Percentiles rank a stretch among this genome's conserved stretches.
Evolutionary conservation across 306 rosid genomes (phyloP).

Genomic region (Vigna unguiculata): DNA sequence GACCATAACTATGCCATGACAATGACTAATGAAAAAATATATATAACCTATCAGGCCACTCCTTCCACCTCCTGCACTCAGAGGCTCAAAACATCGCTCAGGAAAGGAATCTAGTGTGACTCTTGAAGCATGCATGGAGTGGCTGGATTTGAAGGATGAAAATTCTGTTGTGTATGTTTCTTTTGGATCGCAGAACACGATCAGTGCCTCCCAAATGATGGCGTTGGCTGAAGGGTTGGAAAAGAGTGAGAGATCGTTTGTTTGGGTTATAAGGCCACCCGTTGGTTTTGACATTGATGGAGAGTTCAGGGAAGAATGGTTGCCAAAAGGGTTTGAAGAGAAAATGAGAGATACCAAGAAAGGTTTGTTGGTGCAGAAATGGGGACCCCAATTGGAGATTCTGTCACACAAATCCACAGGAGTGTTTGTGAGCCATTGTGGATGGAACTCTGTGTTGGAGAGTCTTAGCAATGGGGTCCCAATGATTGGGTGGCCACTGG

Average conservation of each 20-base stretch:
- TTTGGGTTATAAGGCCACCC: conserved; percentile 87
- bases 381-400: conserved; percentile 89
- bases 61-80: conserved; percentile 34
- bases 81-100: conserved; percentile 41
- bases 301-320: conserved; percentile 64
- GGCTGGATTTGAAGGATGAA: conserved; percentile 55
- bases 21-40: no score
- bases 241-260: conserved; percentile 55
- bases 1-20: no score
- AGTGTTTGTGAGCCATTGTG: conserved; percentile 84
- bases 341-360: conserved; percentile 48
- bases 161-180: conserved; percentile 72
- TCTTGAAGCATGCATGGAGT: conserved; percentile 54
- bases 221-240: conserved; percentile 76
- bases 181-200: conserved; percentile 88
- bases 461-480: conserved; percentile 82
- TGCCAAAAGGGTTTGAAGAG: conserved; percentile 71
- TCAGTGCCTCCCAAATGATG: conserved; percentile 67
- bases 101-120: conserved; percentile 63
- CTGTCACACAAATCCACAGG: conserved; percentile 62
- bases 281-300: conserved; percentile 59
- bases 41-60: no score
- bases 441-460: conserved; percentile 87
- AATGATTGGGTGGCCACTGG: conserved; percentile 79
- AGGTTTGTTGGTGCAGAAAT: conserved; percentile 67